Evolutionary conservation across 169 alveolate genomes (phyloP).

Genomic region (Cyclospora cayetanensis): DNA sequence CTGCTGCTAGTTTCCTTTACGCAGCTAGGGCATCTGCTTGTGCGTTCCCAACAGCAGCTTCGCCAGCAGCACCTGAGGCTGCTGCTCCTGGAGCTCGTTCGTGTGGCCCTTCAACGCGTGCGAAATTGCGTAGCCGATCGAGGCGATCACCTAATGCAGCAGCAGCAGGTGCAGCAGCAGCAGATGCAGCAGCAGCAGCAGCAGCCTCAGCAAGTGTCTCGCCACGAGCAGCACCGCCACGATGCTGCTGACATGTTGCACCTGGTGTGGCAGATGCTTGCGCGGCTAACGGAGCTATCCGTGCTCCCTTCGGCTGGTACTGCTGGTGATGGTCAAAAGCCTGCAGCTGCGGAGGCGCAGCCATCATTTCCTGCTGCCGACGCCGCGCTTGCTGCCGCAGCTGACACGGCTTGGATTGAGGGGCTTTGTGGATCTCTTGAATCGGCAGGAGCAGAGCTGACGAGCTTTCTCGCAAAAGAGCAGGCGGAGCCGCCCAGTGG

Average conservation of each 20-base stretch:
- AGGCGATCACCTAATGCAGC: neutral
- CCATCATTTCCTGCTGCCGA: neutral
- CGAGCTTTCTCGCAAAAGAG: neutral
- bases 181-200: constrained; percentile 38
- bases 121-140: neutral
- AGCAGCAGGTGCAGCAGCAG: constrained; percentile 1
- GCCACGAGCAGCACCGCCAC: no score
- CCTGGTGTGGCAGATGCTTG: constrained; percentile 44
- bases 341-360: constrained; percentile 9
- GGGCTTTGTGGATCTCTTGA: constrained; percentile 18
- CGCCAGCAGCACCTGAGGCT: constrained; percentile 1
- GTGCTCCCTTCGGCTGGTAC: neutral
- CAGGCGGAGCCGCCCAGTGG: neutral
- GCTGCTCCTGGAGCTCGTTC: constrained; percentile 24
- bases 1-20: constrained; percentile 7
- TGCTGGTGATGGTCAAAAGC: constrained; percentile 31
- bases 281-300: constrained; percentile 18
- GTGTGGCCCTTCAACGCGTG: neutral
- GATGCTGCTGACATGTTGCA: neutral
- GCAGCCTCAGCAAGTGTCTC: constrained; percentile 57
- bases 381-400: neutral
- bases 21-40: constrained; percentile 38
- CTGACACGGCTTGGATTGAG: constrained; percentile 21
- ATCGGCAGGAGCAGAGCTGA: neutral
- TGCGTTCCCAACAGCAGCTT: constrained; percentile 28